Percentiles rank a stretch among this genome's conserved stretches.
phyloP scores from a whole-genome alignment of 1,284 basidiomycete species.

The Papiliotrema nemorosa region DNA sequence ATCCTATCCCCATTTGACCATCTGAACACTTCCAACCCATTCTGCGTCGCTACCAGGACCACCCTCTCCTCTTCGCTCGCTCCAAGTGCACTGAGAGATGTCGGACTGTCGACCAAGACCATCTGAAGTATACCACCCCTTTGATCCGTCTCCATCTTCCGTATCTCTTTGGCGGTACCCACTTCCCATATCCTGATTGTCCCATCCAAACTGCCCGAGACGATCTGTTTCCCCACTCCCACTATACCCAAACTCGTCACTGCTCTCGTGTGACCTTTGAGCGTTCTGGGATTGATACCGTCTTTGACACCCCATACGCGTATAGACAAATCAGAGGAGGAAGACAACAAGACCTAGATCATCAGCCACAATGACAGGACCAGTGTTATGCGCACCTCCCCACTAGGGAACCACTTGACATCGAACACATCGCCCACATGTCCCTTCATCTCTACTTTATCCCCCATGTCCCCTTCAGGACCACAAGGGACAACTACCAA shows the following conservation, averaged over 20 bases:
- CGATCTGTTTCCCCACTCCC: constrained; percentile 60
- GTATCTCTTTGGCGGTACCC: constrained; percentile 55
- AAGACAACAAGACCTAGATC: constrained; percentile 47
- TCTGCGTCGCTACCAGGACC: constrained; percentile 56
- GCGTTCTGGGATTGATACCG: constrained; percentile 54
- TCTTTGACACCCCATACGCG: constrained; percentile 46
- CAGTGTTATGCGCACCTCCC: constrained; percentile 28
- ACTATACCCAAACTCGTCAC: constrained; percentile 59
- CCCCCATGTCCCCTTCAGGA: constrained; percentile 5
- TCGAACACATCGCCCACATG: constrained; percentile 51
- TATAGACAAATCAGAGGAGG: constrained; percentile 47
- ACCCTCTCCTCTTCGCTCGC: constrained; percentile 36
- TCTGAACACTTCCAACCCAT: constrained; percentile 46
- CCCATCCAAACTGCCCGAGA: constrained; percentile 62
- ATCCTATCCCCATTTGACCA: constrained; percentile 16
- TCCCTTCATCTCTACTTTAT: constrained; percentile 40
- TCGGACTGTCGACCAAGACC: not conserved
- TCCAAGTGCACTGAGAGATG: constrained; percentile 11
- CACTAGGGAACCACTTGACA: constrained; percentile 45
- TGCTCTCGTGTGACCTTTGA: constrained; percentile 66
- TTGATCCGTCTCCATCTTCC: constrained; percentile 30
- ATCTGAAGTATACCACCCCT: not conserved
- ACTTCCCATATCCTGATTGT: constrained; percentile 74
- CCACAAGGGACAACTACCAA: constrained; percentile 34
- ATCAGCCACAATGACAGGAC: not conserved